phyloP scores from a whole-genome alignment of 768 basidiomycete species.

The Macrocybe gigantea region DNA sequence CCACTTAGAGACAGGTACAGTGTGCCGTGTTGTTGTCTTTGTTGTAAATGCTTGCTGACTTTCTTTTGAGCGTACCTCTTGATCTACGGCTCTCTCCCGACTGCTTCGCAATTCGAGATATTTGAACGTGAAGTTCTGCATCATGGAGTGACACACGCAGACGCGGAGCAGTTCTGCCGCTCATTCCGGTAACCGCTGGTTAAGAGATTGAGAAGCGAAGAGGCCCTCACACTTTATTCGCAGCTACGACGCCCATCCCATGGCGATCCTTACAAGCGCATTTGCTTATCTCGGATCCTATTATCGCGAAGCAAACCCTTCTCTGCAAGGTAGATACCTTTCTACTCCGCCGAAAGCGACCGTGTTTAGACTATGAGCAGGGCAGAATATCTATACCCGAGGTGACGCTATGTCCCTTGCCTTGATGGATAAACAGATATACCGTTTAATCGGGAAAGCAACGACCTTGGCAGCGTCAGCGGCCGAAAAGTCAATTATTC shows the following conservation, averaged over 20 bases:
- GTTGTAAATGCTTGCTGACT: background rate
- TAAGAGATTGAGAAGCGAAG: background rate
- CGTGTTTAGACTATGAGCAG: conserved; percentile 25
- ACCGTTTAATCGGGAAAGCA: conserved; percentile 81
- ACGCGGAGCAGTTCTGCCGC: conserved; percentile 64
- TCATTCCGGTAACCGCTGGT: conserved; percentile 47
- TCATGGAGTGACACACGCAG: conserved; percentile 63
- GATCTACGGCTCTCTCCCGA: conserved; percentile 81
- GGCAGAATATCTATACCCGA: conserved; percentile 73
- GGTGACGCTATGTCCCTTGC: conserved; percentile 62
- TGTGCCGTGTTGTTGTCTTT: background rate
- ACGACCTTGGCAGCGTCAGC: conserved; percentile 82
- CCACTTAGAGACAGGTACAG: conserved; percentile 64
- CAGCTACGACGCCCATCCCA: conserved; percentile 89
- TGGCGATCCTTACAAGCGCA: conserved; percentile 84
- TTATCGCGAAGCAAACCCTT: conserved; percentile 85
- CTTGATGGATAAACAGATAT: conserved; percentile 90
- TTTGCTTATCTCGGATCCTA: conserved; percentile 87
- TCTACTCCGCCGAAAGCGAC: background rate
- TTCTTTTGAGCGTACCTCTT: conserved; percentile 62
- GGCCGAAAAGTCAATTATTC: background rate
- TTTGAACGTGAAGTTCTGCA: conserved; percentile 78
- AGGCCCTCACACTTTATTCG: background rate
- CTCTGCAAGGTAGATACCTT: conserved; percentile 57
- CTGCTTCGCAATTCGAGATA: conserved; percentile 45